phyloP scores from a whole-genome alignment of 1,139 yeast species.

The Saccharomyces hybrid region DNA sequence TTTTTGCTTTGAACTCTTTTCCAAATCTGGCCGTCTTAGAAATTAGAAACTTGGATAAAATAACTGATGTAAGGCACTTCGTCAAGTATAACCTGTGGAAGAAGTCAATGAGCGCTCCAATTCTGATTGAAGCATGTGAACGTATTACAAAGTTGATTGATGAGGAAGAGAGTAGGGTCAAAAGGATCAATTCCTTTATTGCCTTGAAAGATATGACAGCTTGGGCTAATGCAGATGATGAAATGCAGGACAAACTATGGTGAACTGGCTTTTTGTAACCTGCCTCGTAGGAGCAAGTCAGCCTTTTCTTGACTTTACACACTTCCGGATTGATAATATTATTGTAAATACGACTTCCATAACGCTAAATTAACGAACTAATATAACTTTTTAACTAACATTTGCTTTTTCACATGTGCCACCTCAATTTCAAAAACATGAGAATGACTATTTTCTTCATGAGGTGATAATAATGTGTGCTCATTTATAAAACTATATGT shows the following conservation, averaged over 20 bases:
- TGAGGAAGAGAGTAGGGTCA: conserved; percentile 55
- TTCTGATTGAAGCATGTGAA: conserved; percentile 75
- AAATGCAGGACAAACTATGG: not conserved
- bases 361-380: not conserved
- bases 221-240: conserved; percentile 48
- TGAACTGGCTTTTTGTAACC: too few relatives aligned
- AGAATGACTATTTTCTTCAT: not conserved
- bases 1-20: conserved; percentile 48
- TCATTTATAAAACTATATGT: not conserved
- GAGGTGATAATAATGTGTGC: too few relatives aligned
- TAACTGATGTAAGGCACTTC: conserved; percentile 57
- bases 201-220: conserved; percentile 49
- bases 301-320: not conserved
- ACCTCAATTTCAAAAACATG: not conserved
- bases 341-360: not conserved
- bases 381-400: not conserved
- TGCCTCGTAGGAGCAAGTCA: too few relatives aligned
- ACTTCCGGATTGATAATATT: not conserved
- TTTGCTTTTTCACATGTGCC: not conserved
- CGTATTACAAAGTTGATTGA: conserved; percentile 51
- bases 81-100: conserved; percentile 62
- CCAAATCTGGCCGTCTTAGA: conserved; percentile 68
- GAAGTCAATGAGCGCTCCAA: conserved; percentile 43
- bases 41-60: conserved; percentile 51
- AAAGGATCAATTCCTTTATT: conserved; percentile 45